Evolutionary conservation across 768 basidiomycete genomes (phyloP).

Genomic region (Pleurotus tuber-regium): DNA sequence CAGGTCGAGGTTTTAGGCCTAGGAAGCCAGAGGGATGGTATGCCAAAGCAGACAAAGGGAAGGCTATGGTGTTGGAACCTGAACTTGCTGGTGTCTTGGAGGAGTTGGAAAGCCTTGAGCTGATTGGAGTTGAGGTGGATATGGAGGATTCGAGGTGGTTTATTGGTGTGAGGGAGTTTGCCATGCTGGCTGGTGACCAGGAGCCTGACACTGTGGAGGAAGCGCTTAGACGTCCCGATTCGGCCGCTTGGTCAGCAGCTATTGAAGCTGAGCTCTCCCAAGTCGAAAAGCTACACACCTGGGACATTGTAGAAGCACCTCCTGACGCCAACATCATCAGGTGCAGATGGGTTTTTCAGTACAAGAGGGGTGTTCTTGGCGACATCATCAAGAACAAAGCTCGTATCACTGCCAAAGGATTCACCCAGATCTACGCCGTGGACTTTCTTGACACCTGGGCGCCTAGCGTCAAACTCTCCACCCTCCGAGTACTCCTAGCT

Average conservation of each 20-base stretch:
- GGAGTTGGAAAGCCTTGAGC: neutral
- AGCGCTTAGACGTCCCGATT: neutral
- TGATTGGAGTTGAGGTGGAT: neutral
- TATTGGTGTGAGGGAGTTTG: neutral
- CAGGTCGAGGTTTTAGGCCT: neutral
- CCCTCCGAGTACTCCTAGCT: constrained; percentile 19
- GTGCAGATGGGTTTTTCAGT: too few relatives aligned
- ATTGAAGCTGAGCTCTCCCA: too few relatives aligned
- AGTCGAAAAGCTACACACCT: too few relatives aligned
- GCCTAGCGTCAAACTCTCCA: constrained; percentile 18
- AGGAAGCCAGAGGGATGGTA: constrained; percentile 1
- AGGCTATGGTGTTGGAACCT: neutral
- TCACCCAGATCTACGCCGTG: too few relatives aligned
- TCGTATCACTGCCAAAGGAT: too few relatives aligned
- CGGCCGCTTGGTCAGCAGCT: too few relatives aligned
- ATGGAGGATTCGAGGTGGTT: neutral
- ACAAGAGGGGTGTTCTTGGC: too few relatives aligned
- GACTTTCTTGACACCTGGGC: too few relatives aligned
- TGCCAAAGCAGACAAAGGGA: neutral
- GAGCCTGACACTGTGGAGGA: constrained; percentile 2
- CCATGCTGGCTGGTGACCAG: neutral
- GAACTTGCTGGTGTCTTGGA: neutral
- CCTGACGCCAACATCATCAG: too few relatives aligned
- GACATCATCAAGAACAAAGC: too few relatives aligned
- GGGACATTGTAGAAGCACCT: too few relatives aligned